phyloP scores from a whole-genome alignment of 768 basidiomycete species.

The Suillus luteus region DNA sequence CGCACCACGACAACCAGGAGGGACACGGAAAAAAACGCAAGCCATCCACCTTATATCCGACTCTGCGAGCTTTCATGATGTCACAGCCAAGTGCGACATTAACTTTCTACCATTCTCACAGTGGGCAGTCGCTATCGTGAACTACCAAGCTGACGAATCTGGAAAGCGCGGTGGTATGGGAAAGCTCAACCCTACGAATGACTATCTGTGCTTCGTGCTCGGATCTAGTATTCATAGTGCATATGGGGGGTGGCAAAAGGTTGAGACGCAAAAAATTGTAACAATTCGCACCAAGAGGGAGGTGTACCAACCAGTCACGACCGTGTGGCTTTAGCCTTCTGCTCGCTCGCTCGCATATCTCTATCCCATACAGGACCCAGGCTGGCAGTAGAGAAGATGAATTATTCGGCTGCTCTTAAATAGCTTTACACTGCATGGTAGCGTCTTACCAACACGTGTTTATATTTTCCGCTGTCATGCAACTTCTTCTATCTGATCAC shows the following conservation, averaged over 20 bases:
- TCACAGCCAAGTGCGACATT: constrained; percentile 20
- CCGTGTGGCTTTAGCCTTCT: constrained; percentile 22
- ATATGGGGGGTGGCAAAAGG: constrained; percentile 25
- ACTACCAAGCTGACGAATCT: constrained; percentile 24
- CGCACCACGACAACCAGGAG: constrained; percentile 12
- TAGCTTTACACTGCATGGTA: background rate
- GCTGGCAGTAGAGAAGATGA: background rate
- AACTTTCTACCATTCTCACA: constrained; percentile 24
- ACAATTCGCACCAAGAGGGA: constrained; percentile 23
- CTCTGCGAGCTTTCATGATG: constrained; percentile 20
- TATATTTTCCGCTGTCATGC: background rate
- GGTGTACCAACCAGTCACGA: constrained; percentile 14
- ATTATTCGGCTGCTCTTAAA: background rate
- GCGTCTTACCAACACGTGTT: background rate
- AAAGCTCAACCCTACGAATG: constrained; percentile 18
- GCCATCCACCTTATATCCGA: constrained; percentile 20
- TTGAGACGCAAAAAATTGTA: constrained; percentile 20
- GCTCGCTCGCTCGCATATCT: background rate
- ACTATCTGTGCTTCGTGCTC: constrained; percentile 25
- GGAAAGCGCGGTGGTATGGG: constrained; percentile 16
- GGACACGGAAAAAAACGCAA: background rate
- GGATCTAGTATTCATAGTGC: constrained; percentile 25
- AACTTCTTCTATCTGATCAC: background rate
- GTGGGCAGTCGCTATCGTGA: constrained; percentile 29
- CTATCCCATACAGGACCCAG: background rate